Evolutionary conservation across 1,284 basidiomycete species (phyloP).

Genomic region (Lentinula novae-zelandiae): DNA sequence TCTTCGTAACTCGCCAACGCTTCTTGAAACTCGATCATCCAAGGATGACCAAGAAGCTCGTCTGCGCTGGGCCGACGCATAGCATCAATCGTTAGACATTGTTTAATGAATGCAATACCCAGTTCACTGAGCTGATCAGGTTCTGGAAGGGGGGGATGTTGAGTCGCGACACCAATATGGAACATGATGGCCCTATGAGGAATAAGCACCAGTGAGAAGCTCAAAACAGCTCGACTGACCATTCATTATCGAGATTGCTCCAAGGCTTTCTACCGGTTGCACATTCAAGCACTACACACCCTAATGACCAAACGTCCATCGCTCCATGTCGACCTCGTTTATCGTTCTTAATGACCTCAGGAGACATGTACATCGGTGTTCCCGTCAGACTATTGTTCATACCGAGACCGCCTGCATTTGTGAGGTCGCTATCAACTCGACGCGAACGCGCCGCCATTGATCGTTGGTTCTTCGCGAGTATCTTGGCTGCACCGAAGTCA

Average conservation of each 20-base stretch:
- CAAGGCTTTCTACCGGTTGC: constrained; percentile 96
- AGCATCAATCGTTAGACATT: constrained; percentile 90
- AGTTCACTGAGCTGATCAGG: constrained; percentile 83
- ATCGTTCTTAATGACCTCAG: constrained; percentile 96
- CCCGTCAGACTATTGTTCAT: constrained; percentile 90
- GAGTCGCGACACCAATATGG: constrained; percentile 96
- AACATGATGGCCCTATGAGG: constrained; percentile 92
- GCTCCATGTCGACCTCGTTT: constrained; percentile 87
- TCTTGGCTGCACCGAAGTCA: constrained; percentile 98
- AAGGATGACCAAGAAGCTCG: constrained; percentile 86
- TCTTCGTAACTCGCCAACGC: constrained; percentile 65
- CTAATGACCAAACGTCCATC: constrained; percentile 97
- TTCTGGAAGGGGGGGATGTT: constrained; percentile 95
- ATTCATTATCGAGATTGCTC: constrained; percentile 99
- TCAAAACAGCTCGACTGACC: constrained; percentile 49
- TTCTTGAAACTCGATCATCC: constrained; percentile 84
- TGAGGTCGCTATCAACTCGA: constrained; percentile 37
- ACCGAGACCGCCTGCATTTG: constrained; percentile 37
- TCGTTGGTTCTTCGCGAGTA: constrained; percentile 90
- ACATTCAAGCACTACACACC: constrained; percentile 95
- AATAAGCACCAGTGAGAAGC: constrained; percentile 12
- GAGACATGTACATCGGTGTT: constrained; percentile 99
- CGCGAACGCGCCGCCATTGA: constrained; percentile 75
- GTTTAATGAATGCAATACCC: constrained; percentile 93
- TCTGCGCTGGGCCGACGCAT: constrained; percentile 79